Evolutionary conservation across 768 basidiomycete genomes (phyloP), one percentile per base, ranked within the genome.

Genomic region (Termitomyces sp.): DNA sequence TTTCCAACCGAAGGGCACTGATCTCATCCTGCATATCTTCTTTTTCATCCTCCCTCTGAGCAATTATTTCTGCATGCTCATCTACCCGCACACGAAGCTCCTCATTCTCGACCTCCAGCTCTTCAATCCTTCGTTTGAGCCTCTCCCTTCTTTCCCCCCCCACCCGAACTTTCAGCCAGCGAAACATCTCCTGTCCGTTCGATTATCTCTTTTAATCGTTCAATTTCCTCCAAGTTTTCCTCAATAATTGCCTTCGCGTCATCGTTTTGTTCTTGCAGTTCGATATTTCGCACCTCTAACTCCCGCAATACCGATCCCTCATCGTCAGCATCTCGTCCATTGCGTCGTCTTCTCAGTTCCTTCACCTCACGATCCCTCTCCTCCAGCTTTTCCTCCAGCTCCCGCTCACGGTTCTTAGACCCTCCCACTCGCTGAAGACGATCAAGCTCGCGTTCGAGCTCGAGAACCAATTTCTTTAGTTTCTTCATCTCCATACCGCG

Each of bases 401-500:
- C 92, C 7, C 85, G 79, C 71, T 92, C 88, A 25, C 86, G 82
- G 56, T 77, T 76, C 5, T 76, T 72, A 31, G 77, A 76, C 8
- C 76, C 76, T 4, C 76, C 78, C 2, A 70, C 74, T 67, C 83
- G 84, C 71, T 87, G 91, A 25, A 84, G 77, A 38, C 85, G 80
- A 57, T 92, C 89, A 40, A 94, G 75, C 66, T 94, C 92, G 58
- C 86, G 84, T 71, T 96, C 90, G 15, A 92, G 84, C 66, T 94
- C 91, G 10, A 92, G 77, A 1, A 96, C 83, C 36, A 94, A 85
- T 70, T 96, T 96, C 74, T 93, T 93, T 62, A 93, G 80, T 72
- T 91, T 92, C 81, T 96, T 96, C 69, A 94, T 83, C 74, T 96
- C 95, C 77, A 92, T 86, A 12, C 91, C 88, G 2, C 92, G 86